Base-by-base conservation (phyloP, 163 green algal species). In the Scenedesmus sp. region DNA sequence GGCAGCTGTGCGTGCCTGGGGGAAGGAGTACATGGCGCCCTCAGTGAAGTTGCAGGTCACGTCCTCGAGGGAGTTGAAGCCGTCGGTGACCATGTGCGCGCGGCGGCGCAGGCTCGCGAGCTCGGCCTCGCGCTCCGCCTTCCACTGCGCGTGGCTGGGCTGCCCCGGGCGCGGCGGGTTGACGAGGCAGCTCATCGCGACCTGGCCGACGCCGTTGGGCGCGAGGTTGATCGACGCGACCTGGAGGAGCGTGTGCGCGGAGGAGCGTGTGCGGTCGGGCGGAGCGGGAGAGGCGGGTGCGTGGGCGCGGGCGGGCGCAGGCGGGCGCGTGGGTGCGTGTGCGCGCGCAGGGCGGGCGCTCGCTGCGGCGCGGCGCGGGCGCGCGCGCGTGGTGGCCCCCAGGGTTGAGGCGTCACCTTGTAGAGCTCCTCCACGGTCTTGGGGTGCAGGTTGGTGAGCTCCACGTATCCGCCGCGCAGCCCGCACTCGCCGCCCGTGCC, bases 41-140 rank as follows among this genome's bases (percentile, higher is more conserved):
- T 99, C 95, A 1, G 92, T 96, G 78, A 93, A 91, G 70, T 94
- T 97, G 89, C 96, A 99, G 42, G 86, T 93, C 2, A 99, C 89
- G 45, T 91, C 93, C 75, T 98, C 89, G 36, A 98, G 89, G 18
- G 70, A 67, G 88, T 98, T 98, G 85, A 99, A 98, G 34, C 86
- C 91, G 75, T 97, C 89, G 15, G 93, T 97, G 48, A 99, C 93
- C 79, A 95, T 92, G 70, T 93, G 87, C 3, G 95, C 95, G 60
- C 95, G 86, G 36, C 88, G 84, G 50, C 92, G 90, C 65, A 97
- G 70, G 33, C 78, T 91, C 0, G 76, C 88, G 57, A 96, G 83
- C 75, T 93, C 86, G 33, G 67, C 87, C 44, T 89, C 70, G 36
- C 83, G 60, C 79, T 93, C 88, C 85, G 97, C 91, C 80, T 88